Percentiles rank a stretch among this genome's conserved stretches.
Conservation (phyloP, 1,139 yeast species). For the Dujonia santamariae region DNA sequence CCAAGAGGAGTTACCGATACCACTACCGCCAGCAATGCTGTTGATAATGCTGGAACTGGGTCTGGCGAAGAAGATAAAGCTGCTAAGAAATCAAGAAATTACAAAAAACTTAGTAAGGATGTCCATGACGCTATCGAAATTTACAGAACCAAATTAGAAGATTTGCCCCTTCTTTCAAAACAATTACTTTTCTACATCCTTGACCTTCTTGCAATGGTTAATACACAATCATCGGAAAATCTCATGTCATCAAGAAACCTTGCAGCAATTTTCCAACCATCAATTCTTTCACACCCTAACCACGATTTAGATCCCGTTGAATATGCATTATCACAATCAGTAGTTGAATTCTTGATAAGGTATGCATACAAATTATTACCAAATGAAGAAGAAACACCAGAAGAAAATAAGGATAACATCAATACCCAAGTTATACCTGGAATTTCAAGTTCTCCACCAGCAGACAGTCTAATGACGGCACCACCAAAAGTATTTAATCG, state of each 20-base stretch:
- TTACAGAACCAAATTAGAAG: constrained; percentile 65
- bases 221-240: constrained; percentile 72
- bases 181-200: constrained; percentile 85
- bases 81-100: constrained; percentile 30
- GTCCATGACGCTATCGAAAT: constrained; percentile 68
- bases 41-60: constrained; percentile 4
- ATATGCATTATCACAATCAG: constrained; percentile 82
- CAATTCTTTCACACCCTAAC: constrained; percentile 84
- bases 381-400: constrained; percentile 17
- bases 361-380: constrained; percentile 79
- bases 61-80: constrained; percentile 9
- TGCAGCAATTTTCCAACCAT: constrained; percentile 96
- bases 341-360: constrained; percentile 84
- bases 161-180: constrained; percentile 66
- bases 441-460: constrained; percentile 1
- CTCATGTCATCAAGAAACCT: constrained; percentile 90
- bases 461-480: constrained; percentile 3
- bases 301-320: constrained; percentile 93
- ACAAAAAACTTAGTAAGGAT: constrained; percentile 50
- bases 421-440: constrained; percentile 2
- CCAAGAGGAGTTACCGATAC: constrained; percentile 3
- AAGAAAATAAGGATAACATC: constrained; percentile 4
- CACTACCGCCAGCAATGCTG: constrained; percentile 3
- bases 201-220: constrained; percentile 84
- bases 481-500: constrained; percentile 17